Evolutionary conservation across 2,329 filamentous ascomycete species (phyloP).

Genomic region (Colletotrichum filicis): DNA sequence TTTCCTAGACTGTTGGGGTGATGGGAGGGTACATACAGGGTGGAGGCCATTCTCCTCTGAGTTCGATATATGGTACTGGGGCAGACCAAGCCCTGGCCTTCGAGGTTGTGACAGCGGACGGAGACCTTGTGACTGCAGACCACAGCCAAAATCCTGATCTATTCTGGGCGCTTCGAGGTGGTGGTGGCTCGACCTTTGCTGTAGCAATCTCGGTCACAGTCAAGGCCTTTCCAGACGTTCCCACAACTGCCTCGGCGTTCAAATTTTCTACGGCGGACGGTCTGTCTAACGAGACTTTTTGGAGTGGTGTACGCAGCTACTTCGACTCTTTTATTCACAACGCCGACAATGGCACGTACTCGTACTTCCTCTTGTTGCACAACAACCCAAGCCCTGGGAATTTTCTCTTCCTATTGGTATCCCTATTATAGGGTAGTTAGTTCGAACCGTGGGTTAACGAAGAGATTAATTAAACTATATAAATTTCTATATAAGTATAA

Average conservation of each 20-base stretch:
- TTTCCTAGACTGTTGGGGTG: slow-evolving; percentile 59
- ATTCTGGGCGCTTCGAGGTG: slow-evolving; percentile 72
- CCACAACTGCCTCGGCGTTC: slow-evolving; percentile 9
- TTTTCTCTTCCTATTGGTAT: slow-evolving; percentile 22
- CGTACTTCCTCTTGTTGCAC: neutral
- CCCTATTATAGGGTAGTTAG: too few relatives aligned
- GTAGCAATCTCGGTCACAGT: slow-evolving; percentile 20
- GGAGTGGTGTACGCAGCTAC: slow-evolving; percentile 17
- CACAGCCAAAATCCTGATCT: slow-evolving; percentile 62
- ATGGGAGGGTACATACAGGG: slow-evolving; percentile 70
- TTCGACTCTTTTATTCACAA: slow-evolving; percentile 22
- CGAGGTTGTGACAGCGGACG: slow-evolving; percentile 63
- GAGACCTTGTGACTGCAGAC: slow-evolving; percentile 59
- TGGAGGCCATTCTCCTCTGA: slow-evolving; percentile 67
- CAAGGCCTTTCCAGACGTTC: slow-evolving; percentile 9
- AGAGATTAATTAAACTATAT: too few relatives aligned
- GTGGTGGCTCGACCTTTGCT: slow-evolving; percentile 53
- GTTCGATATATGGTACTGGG: slow-evolving; percentile 63
- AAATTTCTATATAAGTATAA: too few relatives aligned
- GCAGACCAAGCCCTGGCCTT: slow-evolving; percentile 69
- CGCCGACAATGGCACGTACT: slow-evolving; percentile 16
- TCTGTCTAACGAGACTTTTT: slow-evolving; percentile 21
- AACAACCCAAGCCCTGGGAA: slow-evolving; percentile 20
- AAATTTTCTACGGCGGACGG: slow-evolving; percentile 21
- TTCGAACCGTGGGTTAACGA: too few relatives aligned